Evolutionary conservation across 2,329 filamentous ascomycete genomes (phyloP).

Genomic region (Phaeosphaeriaceae sp.): DNA sequence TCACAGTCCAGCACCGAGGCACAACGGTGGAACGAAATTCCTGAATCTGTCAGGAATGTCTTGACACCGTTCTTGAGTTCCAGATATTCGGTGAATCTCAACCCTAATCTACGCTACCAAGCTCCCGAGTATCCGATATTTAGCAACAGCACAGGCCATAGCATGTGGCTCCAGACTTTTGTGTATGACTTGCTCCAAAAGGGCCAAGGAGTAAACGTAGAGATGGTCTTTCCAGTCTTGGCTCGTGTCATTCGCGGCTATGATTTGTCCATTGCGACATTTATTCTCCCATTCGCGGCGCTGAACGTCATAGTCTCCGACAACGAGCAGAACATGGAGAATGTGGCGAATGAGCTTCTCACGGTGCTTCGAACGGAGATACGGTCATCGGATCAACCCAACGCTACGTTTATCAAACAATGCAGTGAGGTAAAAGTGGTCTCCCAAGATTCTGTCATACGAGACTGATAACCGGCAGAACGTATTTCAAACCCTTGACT

Average conservation of each 20-base stretch:
- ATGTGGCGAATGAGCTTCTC: conserved; percentile 76
- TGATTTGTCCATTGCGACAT: conserved; percentile 84
- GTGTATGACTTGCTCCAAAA: conserved; percentile 83
- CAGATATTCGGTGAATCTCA: conserved; percentile 71
- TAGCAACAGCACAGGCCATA: conserved; percentile 70
- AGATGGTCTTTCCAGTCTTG: conserved; percentile 80
- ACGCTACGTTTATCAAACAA: conserved; percentile 78
- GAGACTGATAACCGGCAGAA: conserved; percentile 62
- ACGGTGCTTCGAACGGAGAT: conserved; percentile 73
- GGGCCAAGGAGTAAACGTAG: conserved; percentile 75
- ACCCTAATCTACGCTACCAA: conserved; percentile 37
- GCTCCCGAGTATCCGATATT: conserved; percentile 76
- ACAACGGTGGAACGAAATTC: conserved; percentile 78
- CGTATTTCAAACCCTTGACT: conserved; percentile 89
- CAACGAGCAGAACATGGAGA: conserved; percentile 66
- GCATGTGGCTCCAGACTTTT: conserved; percentile 80
- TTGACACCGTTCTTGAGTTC: conserved; percentile 89
- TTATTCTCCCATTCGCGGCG: conserved; percentile 85
- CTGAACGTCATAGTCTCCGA: conserved; percentile 83
- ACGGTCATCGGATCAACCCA: conserved; percentile 60
- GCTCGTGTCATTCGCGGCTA: conserved; percentile 84
- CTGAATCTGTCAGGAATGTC: conserved; percentile 78
- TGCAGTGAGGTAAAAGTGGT: conserved; percentile 80
- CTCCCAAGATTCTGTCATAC: neutral
- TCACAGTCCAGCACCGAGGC: conserved; percentile 66